Conservation (phyloP, 441 rosid species). For the Brassica balearica region DNA sequence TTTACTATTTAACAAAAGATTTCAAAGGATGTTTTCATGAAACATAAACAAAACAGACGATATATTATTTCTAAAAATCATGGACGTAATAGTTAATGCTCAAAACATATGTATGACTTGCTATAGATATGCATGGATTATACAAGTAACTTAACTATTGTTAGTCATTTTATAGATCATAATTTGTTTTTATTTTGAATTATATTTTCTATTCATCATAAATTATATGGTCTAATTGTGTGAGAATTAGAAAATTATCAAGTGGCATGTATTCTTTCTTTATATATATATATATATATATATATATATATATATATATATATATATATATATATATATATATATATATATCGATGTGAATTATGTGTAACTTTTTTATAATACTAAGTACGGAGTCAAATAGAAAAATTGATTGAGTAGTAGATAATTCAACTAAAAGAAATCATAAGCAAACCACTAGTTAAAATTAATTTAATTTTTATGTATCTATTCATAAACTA, state of each 20-base stretch:
- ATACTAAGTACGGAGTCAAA: conserved; percentile 67
- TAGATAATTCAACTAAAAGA: conserved; percentile 41
- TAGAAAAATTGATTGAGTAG: conserved; percentile 56
- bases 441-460: conserved; percentile 56
- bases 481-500: conserved; percentile 67
- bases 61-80: too few relatives aligned
- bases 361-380: conserved; percentile 50
- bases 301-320: conserved; percentile 50
- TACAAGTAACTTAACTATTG: background rate
- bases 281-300: conserved; percentile 37
- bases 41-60: background rate
- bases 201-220: conserved; percentile 35
- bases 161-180: background rate
- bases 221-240: conserved; percentile 71
- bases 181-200: background rate
- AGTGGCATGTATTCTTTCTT: conserved; percentile 46
- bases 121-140: conserved; percentile 50
- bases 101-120: conserved; percentile 52
- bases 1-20: background rate
- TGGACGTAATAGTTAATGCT: conserved; percentile 27
- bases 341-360: conserved; percentile 50
- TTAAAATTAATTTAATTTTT: conserved; percentile 50
- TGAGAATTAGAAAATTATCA: conserved; percentile 44
- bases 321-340: conserved; percentile 44
- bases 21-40: background rate